Evolutionary conservation across 1,139 yeast species (phyloP).

Genomic region (Meyerozyma athensensis): DNA sequence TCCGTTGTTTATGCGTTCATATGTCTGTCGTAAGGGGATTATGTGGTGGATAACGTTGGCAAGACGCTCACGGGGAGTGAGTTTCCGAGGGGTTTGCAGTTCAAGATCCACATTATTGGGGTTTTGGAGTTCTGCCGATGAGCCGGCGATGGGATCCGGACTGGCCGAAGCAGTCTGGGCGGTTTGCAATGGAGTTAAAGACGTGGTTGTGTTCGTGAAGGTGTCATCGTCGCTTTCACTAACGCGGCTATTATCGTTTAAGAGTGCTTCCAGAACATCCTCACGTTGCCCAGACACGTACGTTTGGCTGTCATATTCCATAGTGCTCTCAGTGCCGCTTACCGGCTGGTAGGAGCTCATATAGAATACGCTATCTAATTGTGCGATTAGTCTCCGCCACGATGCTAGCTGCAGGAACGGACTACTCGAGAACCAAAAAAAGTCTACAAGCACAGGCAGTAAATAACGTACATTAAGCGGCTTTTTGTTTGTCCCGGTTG

Average conservation of each 20-base stretch:
- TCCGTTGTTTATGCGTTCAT: conserved; percentile 42
- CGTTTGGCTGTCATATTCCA: background rate
- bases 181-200: background rate
- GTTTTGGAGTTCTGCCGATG: conserved; percentile 1
- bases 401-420: too few species aligned
- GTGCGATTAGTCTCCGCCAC: too few species aligned
- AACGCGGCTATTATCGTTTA: background rate
- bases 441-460: too few species aligned
- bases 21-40: conserved; percentile 40
- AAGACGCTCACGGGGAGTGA: conserved; percentile 28
- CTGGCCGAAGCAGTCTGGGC: background rate
- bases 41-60: conserved; percentile 30
- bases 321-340: background rate
- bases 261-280: background rate
- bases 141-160: background rate
- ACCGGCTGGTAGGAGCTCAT: conserved; percentile 1
- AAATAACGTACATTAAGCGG: background rate
- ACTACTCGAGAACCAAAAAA: too few species aligned
- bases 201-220: background rate
- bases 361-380: too few species aligned
- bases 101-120: conserved; percentile 14
- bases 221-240: background rate
- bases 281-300: background rate
- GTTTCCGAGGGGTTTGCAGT: conserved; percentile 17
- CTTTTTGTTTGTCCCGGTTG: background rate